Evolutionary conservation across 1,284 basidiomycete genomes (phyloP).

Genomic region (Leccinum angustisporum): DNA sequence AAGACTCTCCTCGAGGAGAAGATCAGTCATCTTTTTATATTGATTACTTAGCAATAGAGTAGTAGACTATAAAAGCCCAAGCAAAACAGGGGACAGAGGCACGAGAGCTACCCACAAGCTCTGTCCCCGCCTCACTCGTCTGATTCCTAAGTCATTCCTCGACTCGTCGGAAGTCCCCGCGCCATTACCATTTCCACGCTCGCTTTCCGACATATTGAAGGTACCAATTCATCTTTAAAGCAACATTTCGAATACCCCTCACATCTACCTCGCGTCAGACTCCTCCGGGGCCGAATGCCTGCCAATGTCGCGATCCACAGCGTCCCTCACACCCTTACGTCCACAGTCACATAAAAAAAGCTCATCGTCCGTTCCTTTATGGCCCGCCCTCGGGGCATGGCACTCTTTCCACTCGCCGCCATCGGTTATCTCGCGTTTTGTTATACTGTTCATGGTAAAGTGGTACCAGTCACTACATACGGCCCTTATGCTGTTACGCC

Average conservation of each 20-base stretch:
- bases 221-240: background rate
- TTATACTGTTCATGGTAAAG: constrained; percentile 26
- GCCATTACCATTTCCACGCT: too few relatives aligned
- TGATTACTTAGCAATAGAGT: too few relatives aligned
- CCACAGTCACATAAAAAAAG: background rate
- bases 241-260: background rate
- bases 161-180: too few relatives aligned
- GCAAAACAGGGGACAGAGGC: too few relatives aligned
- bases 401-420: constrained; percentile 26
- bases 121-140: too few relatives aligned
- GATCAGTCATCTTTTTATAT: too few relatives aligned
- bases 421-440: constrained; percentile 31
- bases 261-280: background rate
- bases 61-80: too few relatives aligned
- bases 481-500: constrained; percentile 20
- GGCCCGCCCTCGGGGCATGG: constrained; percentile 18
- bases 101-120: too few relatives aligned
- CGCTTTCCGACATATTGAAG: background rate
- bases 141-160: too few relatives aligned
- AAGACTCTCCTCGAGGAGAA: too few relatives aligned
- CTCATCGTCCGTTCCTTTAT: background rate
- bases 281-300: background rate
- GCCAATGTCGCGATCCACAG: background rate
- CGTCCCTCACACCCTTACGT: too few relatives aligned
- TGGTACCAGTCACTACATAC: constrained; percentile 26